phyloP scores from a whole-genome alignment of 805 yeast species.

The Clavispora fructus region DNA sequence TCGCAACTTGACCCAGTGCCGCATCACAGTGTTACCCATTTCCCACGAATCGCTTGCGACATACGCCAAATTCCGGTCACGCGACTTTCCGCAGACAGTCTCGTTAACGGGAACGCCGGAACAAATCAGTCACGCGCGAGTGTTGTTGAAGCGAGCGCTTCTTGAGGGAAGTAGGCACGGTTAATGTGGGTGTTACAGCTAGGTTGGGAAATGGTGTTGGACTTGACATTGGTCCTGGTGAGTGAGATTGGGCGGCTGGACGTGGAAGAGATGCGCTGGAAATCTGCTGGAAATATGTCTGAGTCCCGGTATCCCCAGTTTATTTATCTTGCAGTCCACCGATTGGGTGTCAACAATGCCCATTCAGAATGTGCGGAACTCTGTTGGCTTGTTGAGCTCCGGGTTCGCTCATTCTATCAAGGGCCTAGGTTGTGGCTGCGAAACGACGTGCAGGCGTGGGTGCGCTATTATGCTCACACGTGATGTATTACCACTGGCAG shows the following conservation, averaged over 20 bases:
- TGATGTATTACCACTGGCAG: not conserved
- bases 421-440: not conserved
- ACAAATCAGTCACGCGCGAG: not conserved
- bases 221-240: too few species aligned
- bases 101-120: conserved; percentile 9
- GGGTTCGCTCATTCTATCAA: too few species aligned
- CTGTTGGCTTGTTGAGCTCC: too few species aligned
- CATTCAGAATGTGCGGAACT: too few species aligned
- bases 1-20: conserved; percentile 7
- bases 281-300: too few species aligned
- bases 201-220: too few species aligned
- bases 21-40: conserved; percentile 10
- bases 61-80: conserved; percentile 4
- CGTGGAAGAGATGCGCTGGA: too few species aligned
- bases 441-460: not conserved
- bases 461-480: not conserved
- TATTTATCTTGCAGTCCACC: too few species aligned
- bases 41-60: conserved; percentile 5
- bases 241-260: too few species aligned
- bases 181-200: not conserved
- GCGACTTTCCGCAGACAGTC: conserved; percentile 9
- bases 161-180: not conserved
- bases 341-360: too few species aligned
- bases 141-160: not conserved
- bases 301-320: too few species aligned